Evolutionary conservation across 768 basidiomycete genomes (phyloP).

Genomic region (Lactarius psammicola): DNA sequence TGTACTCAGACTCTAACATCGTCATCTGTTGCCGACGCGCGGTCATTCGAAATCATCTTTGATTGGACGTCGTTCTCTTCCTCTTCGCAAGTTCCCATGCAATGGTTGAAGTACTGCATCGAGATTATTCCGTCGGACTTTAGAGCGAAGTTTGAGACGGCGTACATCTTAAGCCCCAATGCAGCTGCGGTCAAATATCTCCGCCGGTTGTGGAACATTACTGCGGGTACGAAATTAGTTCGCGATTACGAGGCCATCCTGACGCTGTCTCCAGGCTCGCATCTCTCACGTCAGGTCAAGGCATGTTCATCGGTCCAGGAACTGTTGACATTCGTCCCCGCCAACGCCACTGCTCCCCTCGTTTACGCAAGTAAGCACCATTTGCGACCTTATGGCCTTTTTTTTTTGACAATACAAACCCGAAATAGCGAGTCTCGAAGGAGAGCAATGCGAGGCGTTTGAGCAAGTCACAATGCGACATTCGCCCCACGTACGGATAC

Average conservation of each 20-base stretch:
- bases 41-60: constrained; percentile 66
- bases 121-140: constrained; percentile 74
- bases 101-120: constrained; percentile 76
- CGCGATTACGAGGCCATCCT: constrained; percentile 1
- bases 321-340: constrained; percentile 55
- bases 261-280: constrained; percentile 5
- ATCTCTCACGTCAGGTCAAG: constrained; percentile 39
- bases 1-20: constrained; percentile 49
- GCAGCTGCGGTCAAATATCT: constrained; percentile 68
- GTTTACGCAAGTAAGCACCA: constrained; percentile 52
- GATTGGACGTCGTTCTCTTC: constrained; percentile 80
- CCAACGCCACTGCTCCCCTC: constrained; percentile 46
- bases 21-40: constrained; percentile 45
- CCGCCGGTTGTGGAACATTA: constrained; percentile 72
- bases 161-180: constrained; percentile 76
- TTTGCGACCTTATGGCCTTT: neutral
- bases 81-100: constrained; percentile 73
- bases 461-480: constrained; percentile 66
- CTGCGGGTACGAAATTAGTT: constrained; percentile 41
- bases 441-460: constrained; percentile 54
- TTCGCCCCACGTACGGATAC: constrained; percentile 62
- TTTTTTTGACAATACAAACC: constrained; percentile 15
- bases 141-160: constrained; percentile 54
- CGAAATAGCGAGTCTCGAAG: constrained; percentile 56
- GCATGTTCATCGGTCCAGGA: constrained; percentile 65